Conservation (phyloP, 2,329 filamentous ascomycete species). For the Colletotrichum sp. region DNA sequence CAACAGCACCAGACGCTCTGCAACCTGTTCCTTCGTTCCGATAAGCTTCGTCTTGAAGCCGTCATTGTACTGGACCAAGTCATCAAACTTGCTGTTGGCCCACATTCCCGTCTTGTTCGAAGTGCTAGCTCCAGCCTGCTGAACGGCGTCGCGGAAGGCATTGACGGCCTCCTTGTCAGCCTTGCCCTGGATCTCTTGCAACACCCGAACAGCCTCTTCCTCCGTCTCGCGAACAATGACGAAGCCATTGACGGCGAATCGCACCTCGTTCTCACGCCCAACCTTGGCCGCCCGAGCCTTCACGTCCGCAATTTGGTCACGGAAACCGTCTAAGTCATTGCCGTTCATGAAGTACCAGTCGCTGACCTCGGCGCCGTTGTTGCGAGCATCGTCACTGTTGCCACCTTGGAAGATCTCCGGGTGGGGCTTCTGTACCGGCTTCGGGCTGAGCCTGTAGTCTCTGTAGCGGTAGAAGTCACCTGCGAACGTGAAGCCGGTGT, state of each 20-base stretch:
- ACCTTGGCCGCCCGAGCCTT: slow-evolving; percentile 48
- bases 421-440: slow-evolving; percentile 53
- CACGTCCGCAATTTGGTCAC: slow-evolving; percentile 54
- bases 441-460: slow-evolving; percentile 53
- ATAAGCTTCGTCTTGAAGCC: slow-evolving; percentile 61
- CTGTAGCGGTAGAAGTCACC: slow-evolving; percentile 60
- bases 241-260: slow-evolving; percentile 56
- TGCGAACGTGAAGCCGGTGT: slow-evolving; percentile 52
- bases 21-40: slow-evolving; percentile 56
- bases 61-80: slow-evolving; percentile 60
- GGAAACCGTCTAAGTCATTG: slow-evolving; percentile 58
- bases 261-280: slow-evolving; percentile 44
- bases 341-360: slow-evolving; percentile 64
- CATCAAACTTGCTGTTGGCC: slow-evolving; percentile 55
- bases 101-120: slow-evolving; percentile 57
- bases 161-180: slow-evolving; percentile 54
- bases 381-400: slow-evolving; percentile 54
- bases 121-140: slow-evolving; percentile 54
- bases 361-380: slow-evolving; percentile 50
- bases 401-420: slow-evolving; percentile 60
- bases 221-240: slow-evolving; percentile 55
- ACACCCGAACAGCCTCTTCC: slow-evolving; percentile 51
- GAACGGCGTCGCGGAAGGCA: slow-evolving; percentile 52
- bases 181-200: slow-evolving; percentile 58
- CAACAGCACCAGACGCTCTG: slow-evolving; percentile 51